Evolutionary conservation across 768 basidiomycete species (phyloP), one percentile per base, ranked within the genome.

Genomic region (Amanita muscaria): DNA sequence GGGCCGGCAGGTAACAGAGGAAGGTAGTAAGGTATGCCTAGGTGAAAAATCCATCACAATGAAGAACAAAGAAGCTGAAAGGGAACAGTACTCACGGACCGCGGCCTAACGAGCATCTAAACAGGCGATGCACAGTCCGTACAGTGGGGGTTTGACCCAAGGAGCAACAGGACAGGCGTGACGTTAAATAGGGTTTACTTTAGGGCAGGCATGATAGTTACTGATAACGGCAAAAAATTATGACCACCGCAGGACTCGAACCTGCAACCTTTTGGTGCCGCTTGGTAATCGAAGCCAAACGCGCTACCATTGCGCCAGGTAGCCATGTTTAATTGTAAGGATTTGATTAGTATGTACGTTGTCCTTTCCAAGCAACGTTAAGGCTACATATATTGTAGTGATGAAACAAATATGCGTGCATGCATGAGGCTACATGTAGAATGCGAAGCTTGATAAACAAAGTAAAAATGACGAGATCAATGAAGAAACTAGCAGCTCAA

Each of bases 181-280:
- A 6, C 7, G 12, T 29, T 12, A 29, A 12, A 29, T 12, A 29
- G 27, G 27, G 27, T 29, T 6, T 29, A 12, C 12, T 29, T 29
- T 29, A 6, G 12, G 6, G 6, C 27, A 6, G 6, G 27, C 33
- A 15, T 15, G 33, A 7, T 15, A 34, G 12, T 6, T 34, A 15
- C 15, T 34, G n/a, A 6, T 7, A 15, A 34, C 15, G 16, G 5
- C 5, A 22, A 44, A 44, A 52, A 54, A 57, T 58, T 50, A 59
- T 83, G 83, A 85, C 79, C 80, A 83, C 83, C 80, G 82, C 85
- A 86, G 85, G 85, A 84, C 83, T 88, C 83, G 85, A 88, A 88
- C 86, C 85, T 87, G 84, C 85, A 87, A 81, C 85, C 86, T 87
- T 83, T 85, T 86, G 85, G 83, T 88, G 50, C 68, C 77, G 64